Conservation (phyloP, 169 alveolate genomes). For the Cystoisospora suis region DNA sequence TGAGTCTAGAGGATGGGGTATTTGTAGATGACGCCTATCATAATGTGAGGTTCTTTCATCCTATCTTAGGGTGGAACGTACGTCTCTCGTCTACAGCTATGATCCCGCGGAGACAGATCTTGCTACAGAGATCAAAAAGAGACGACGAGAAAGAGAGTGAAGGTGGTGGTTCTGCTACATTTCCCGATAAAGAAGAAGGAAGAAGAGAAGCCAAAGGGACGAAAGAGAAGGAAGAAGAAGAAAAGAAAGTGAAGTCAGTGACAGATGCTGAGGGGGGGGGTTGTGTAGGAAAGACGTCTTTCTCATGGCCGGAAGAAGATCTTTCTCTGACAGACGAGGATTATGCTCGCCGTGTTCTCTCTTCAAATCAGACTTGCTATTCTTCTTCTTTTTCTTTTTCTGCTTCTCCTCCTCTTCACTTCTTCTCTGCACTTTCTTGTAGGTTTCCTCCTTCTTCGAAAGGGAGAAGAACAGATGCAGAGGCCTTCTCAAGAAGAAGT, state of each 20-base stretch:
- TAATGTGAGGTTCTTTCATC: neutral
- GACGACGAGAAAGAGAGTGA: neutral
- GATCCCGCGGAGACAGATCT: neutral
- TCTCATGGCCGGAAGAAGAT: conserved; percentile 21
- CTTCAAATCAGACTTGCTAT: too few species aligned
- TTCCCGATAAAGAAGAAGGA: too few species aligned
- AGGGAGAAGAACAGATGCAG: too few species aligned
- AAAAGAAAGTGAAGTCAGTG: neutral
- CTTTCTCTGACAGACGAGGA: neutral
- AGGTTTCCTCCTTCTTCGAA: too few species aligned
- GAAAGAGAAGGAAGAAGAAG: neutral
- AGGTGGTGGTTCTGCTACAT: too few species aligned
- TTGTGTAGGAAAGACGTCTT: neutral
- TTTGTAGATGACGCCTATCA: neutral
- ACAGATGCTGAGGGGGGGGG: neutral
- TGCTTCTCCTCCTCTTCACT: neutral
- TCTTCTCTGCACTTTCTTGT: neutral
- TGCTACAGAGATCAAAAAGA: neutral
- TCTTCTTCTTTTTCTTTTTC: too few species aligned
- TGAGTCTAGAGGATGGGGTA: neutral
- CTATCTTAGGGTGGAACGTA: neutral
- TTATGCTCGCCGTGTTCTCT: conserved; percentile 32
- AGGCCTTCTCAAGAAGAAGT: too few species aligned
- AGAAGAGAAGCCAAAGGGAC: neutral
- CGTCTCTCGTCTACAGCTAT: neutral